These are phyloP conservation scores for Nicotiana undulata DNA, from an alignment of 257 asterid species.

Conservation along the genomic window DNA sequence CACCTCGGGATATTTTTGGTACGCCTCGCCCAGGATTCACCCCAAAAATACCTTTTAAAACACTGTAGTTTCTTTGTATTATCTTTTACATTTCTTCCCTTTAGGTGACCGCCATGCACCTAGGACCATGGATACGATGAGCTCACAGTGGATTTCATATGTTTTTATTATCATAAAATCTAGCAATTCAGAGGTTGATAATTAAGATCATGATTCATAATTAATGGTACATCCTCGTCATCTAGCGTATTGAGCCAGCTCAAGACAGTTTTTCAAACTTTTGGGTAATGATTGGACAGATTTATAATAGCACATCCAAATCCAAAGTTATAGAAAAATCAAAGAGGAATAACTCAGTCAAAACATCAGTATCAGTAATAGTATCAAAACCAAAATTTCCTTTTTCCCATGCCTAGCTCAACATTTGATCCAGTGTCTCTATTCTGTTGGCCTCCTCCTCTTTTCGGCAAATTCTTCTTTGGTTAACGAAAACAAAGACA, in stretches of 20 bases:
- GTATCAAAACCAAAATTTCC: constrained; percentile 14
- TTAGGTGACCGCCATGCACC: not conserved
- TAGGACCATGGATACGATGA: not conserved
- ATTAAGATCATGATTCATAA: not conserved
- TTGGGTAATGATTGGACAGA: constrained; percentile 33
- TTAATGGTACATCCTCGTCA: not conserved
- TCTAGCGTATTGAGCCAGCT: not conserved
- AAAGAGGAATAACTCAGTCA: not conserved
- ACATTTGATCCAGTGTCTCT: constrained; percentile 34
- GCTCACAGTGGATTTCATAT: not conserved
- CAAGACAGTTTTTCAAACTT: not conserved
- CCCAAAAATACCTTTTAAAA: no score
- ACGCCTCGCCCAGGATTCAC: no score
- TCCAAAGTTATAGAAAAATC: not conserved
- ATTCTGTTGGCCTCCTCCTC: constrained; percentile 38
- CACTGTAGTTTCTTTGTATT: no score
- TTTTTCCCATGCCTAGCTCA: constrained; percentile 8
- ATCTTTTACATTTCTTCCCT: not conserved
- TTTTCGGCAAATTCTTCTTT: constrained; percentile 15
- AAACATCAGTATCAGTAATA: constrained; percentile 18
- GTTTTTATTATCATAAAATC: not conserved
- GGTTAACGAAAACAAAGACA: constrained; percentile 5
- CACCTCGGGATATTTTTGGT: no score
- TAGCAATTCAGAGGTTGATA: not conserved
- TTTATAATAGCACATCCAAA: constrained; percentile 4